Conservation (phyloP, 2,329 filamentous ascomycete genomes). For the Microascus cirrosus region DNA sequence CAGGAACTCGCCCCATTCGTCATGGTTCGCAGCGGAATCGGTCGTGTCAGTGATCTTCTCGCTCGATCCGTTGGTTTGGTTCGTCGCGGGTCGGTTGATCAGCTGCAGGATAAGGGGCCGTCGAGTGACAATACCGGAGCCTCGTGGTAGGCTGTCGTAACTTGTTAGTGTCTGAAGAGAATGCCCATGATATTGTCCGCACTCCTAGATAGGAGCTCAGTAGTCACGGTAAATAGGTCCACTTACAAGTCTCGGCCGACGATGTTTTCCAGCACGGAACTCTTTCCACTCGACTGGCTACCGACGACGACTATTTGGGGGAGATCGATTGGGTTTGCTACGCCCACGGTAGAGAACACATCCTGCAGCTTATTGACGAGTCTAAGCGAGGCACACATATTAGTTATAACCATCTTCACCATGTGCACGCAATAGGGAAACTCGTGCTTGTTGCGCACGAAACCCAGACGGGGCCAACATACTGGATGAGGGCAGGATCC, state of each 20-base stretch:
- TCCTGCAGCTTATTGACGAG: slow-evolving; percentile 99
- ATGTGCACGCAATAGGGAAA: not conserved
- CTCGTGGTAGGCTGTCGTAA: slow-evolving; percentile 71
- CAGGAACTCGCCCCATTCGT: slow-evolving; percentile 98
- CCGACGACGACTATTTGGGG: slow-evolving; percentile 97
- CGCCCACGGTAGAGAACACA: slow-evolving; percentile 96
- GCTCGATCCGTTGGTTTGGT: slow-evolving; percentile 59
- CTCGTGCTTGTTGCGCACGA: too few relatives aligned
- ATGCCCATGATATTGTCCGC: not conserved
- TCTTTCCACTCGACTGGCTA: slow-evolving; percentile 98
- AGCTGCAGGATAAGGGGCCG: slow-evolving; percentile 93
- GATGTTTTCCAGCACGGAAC: slow-evolving; percentile 97
- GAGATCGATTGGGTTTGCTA: slow-evolving; percentile 98
- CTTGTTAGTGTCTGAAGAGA: not conserved
- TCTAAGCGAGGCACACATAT: slow-evolving; percentile 25
- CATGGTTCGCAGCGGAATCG: slow-evolving; percentile 80
- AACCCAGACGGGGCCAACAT: slow-evolving; percentile 11
- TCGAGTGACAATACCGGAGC: slow-evolving; percentile 93
- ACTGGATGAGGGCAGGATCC: slow-evolving; percentile 58
- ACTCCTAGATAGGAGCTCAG: too few relatives aligned
- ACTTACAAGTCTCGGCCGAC: slow-evolving; percentile 96
- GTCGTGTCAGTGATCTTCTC: slow-evolving; percentile 52
- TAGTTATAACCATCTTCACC: slow-evolving; percentile 9
- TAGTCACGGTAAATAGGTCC: not conserved
- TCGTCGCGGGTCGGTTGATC: slow-evolving; percentile 70